Percentiles rank a stretch among this genome's conserved stretches.
Conservation (phyloP, 768 basidiomycete species). For the Rhodotorula babjevae region DNA sequence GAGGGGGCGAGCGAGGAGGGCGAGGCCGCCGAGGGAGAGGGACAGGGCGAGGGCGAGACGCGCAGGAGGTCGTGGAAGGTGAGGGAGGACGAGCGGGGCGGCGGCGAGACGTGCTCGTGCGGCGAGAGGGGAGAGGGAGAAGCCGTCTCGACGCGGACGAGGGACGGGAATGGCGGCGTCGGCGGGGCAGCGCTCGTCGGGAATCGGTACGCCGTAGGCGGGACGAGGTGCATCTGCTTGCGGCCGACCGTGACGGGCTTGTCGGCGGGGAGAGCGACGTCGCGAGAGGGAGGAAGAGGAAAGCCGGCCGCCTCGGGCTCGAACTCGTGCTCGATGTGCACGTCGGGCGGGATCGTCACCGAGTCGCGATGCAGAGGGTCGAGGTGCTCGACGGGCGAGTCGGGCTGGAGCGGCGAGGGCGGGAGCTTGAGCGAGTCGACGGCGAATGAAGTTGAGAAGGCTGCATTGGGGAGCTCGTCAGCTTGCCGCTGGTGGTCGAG, state of each 20-base stretch:
- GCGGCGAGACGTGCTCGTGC: not conserved
- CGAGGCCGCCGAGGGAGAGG: not conserved
- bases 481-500: not conserved
- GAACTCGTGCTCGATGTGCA: too few relatives aligned
- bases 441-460: conserved; percentile 9
- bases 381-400: not conserved
- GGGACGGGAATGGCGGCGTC: not conserved
- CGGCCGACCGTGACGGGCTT: too few relatives aligned
- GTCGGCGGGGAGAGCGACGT: too few relatives aligned
- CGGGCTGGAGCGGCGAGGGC: not conserved
- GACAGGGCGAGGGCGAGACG: not conserved
- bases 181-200: not conserved
- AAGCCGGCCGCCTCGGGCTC: not conserved
- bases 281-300: too few relatives aligned
- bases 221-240: not conserved
- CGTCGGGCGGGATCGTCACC: not conserved
- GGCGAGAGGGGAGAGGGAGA: not conserved
- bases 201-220: not conserved
- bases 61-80: conserved; percentile 14
- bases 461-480: not conserved
- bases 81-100: conserved; percentile 13
- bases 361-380: not conserved
- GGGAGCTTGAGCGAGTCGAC: not conserved
- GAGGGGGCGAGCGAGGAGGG: not conserved
- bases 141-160: not conserved